Percentiles rank a stretch among this genome's conserved stretches.
These are phyloP conservation scores for Fusarium compactum DNA, from an alignment of 2,329 filamentous ascomycete genomes.

Conservation along the genomic window DNA sequence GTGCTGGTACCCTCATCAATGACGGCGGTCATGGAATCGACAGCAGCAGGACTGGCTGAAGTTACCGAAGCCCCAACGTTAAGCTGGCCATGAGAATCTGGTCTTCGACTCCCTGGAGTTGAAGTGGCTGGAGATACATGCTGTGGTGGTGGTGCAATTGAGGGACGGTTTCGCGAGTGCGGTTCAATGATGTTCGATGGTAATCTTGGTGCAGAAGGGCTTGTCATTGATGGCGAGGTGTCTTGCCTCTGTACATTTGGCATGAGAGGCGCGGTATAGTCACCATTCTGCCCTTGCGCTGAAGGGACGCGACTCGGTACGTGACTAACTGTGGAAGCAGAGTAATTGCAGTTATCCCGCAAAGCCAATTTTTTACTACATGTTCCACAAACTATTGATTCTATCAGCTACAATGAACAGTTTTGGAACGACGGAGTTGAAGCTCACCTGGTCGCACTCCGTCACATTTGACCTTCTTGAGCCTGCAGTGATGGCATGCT, in stretches of 20 bases:
- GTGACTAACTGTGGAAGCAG: slow-evolving; percentile 11
- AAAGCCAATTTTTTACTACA: slow-evolving; percentile 49
- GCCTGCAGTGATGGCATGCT: slow-evolving; percentile 58
- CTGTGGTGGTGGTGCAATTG: slow-evolving; percentile 2
- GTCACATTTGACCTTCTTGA: slow-evolving; percentile 58
- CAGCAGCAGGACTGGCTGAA: slow-evolving; percentile 50
- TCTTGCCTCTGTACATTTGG: neutral
- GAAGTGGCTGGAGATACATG: slow-evolving; percentile 26
- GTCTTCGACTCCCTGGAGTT: slow-evolving; percentile 21
- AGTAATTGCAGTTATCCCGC: slow-evolving; percentile 49
- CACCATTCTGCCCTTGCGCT: neutral
- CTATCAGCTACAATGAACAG: neutral
- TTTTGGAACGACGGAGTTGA: neutral
- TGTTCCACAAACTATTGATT: slow-evolving; percentile 48
- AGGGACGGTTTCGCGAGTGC: neutral
- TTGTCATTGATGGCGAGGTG: neutral
- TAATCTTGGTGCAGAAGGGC: neutral
- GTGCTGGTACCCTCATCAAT: slow-evolving; percentile 56
- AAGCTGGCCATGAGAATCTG: slow-evolving; percentile 7
- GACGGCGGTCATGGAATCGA: slow-evolving; percentile 60
- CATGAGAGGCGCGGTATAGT: neutral
- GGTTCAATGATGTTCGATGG: neutral
- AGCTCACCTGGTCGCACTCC: slow-evolving; percentile 53
- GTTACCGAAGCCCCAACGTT: slow-evolving; percentile 31
- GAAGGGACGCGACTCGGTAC: slow-evolving; percentile 6